Base-by-base conservation (phyloP, 306 rosid genomes). In the Lathyrus sativus region DNA sequence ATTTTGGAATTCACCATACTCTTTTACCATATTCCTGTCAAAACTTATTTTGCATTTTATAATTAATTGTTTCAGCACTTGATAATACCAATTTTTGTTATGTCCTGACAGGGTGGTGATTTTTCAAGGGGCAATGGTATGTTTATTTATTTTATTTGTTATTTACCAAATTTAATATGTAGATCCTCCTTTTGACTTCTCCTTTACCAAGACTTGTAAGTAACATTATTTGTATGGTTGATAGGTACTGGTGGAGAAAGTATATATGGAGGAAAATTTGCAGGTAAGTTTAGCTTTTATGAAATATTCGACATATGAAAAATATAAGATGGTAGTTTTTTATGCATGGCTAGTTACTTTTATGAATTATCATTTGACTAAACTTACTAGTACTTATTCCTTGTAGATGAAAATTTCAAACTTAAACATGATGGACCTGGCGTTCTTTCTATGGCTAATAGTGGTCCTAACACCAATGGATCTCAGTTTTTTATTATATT, bases 191-290 rank as follows among this genome's bases (percentile, higher is more conserved):
- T 71, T 79, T 70, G 68, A 51, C 71, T 71, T 78, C 19, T 73
- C 73, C 67, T 70, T 69, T 80, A 63, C 57, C 55, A 65, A 74
- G 81, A 66, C 22, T 71, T 61, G 19, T 79, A 81, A 85, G 24
- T 62, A 74, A 79, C 75, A 15, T 74, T 43, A 69, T 79, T 78
- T 82, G 60, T 78, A 73, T 84, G 83, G 65, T 76, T 76, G 79
- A 79, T 82, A 95, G 99, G 99, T 70, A 95, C 91, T 17, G 99
- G 99, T 41, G 99, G 99, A 55, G 99, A 95, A 88, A 88, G 97
- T 85, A 85, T 90, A 29, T 88, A 90, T 80, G 99, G 96, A 60
- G 97, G 97, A 68, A 90, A 95, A 74, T 95, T 95, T 83, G 86
- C 90, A 59, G 99, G 99, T 95, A 77, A 73, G 51, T 29, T 80